These are phyloP conservation scores for Russula virescens DNA, from an alignment of 768 basidiomycete species.

Conservation along the genomic window DNA sequence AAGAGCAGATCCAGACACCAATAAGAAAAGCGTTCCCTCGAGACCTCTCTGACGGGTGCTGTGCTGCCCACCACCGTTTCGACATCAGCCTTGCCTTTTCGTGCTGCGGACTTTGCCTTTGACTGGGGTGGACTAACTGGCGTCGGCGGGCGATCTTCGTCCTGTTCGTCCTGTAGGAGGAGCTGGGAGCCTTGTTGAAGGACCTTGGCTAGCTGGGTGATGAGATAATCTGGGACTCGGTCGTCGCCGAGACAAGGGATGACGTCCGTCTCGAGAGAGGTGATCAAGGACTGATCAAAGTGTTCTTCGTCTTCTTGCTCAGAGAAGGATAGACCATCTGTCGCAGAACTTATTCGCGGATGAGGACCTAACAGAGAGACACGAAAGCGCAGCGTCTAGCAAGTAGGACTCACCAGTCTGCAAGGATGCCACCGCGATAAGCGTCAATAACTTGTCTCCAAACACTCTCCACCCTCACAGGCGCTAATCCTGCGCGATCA, in stretches of 20 bases:
- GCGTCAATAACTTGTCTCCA: conserved; percentile 83
- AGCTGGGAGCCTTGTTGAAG: conserved; percentile 69
- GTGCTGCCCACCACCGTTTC: conserved; percentile 38
- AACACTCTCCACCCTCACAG: conserved; percentile 68
- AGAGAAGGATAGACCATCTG: conserved; percentile 52
- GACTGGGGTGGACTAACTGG: conserved; percentile 23
- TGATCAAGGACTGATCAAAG: conserved; percentile 78
- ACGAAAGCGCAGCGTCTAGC: neutral
- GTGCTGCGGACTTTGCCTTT: conserved; percentile 1
- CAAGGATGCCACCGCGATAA: conserved; percentile 73
- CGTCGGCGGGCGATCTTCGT: conserved; percentile 11
- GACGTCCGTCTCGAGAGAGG: conserved; percentile 73
- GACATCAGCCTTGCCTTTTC: neutral
- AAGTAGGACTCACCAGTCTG: conserved; percentile 59
- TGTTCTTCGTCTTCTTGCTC: conserved; percentile 75
- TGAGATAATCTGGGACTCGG: conserved; percentile 65
- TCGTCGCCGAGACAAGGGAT: conserved; percentile 66
- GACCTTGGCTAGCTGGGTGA: conserved; percentile 61
- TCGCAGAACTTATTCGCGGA: conserved; percentile 42
- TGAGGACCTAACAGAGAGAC: neutral
- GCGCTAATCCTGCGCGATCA: conserved; percentile 43
- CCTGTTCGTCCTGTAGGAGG: conserved; percentile 23
- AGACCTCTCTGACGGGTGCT: conserved; percentile 46
- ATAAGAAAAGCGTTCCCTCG: conserved; percentile 82
- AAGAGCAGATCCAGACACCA: conserved; percentile 91